These are phyloP conservation scores for Lactarius deliciosus DNA, from an alignment of 768 basidiomycete genomes.

Conservation along the genomic window DNA sequence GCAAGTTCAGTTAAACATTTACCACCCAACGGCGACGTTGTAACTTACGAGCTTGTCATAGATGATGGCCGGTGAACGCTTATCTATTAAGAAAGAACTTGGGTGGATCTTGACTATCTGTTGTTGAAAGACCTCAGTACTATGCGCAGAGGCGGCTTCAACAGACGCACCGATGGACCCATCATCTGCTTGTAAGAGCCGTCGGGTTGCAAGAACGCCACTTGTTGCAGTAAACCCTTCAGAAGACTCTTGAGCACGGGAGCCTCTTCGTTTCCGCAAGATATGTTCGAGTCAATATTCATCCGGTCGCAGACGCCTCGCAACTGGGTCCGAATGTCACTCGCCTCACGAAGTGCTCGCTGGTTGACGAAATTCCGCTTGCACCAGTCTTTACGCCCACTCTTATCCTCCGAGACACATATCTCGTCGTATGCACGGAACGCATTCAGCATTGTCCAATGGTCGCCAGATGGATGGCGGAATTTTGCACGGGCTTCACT, in stretches of 20 bases:
- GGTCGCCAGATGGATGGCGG: conserved; percentile 83
- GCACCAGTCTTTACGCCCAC: conserved; percentile 73
- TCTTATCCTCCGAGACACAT: conserved; percentile 46
- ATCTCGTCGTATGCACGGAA: conserved; percentile 78
- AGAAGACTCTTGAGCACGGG: conserved; percentile 70
- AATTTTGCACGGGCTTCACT: conserved; percentile 75
- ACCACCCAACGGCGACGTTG: neutral
- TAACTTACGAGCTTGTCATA: conserved; percentile 87
- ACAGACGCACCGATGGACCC: conserved; percentile 57
- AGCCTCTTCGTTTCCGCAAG: conserved; percentile 64
- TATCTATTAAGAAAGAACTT: conserved; percentile 75
- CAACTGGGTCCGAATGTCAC: conserved; percentile 80
- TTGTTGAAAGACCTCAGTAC: conserved; percentile 32
- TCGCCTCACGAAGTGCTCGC: conserved; percentile 74
- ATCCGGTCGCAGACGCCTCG: conserved; percentile 58
- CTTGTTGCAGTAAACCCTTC: conserved; percentile 76
- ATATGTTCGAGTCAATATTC: conserved; percentile 56
- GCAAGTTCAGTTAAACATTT: conserved; percentile 9
- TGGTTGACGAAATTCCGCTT: conserved; percentile 79
- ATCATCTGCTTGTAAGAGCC: conserved; percentile 83
- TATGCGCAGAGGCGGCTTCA: conserved; percentile 1
- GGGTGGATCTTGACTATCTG: conserved; percentile 89
- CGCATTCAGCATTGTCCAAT: conserved; percentile 86
- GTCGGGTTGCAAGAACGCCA: conserved; percentile 81
- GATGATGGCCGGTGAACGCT: conserved; percentile 82